Evolutionary conservation across 352 stramenopile genomes (phyloP).

Genomic region (Pythium rhizo-oryzae): DNA sequence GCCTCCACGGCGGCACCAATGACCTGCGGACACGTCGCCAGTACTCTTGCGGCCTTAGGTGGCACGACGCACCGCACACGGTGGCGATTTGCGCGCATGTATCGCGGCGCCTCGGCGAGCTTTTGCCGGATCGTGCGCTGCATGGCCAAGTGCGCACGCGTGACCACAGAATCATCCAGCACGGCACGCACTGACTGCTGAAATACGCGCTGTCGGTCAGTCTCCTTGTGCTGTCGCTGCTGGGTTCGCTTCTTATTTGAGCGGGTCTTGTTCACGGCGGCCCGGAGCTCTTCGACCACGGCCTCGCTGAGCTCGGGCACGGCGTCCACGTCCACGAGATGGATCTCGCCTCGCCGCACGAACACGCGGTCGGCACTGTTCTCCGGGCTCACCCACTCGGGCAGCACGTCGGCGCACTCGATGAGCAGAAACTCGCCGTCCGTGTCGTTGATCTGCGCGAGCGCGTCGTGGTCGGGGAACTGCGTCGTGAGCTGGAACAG

Average conservation of each 20-base stretch:
- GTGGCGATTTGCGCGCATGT: constrained; percentile 34
- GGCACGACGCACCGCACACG: constrained; percentile 34
- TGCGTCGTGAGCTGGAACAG: constrained; percentile 33
- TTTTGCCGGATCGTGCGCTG: constrained; percentile 28
- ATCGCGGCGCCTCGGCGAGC: constrained; percentile 19
- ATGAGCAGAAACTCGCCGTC: constrained; percentile 57
- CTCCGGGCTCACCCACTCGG: constrained; percentile 45
- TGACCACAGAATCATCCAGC: constrained; percentile 15
- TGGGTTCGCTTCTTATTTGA: constrained; percentile 3
- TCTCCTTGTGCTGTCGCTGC: background rate
- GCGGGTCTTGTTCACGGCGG: background rate
- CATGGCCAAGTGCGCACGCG: constrained; percentile 21
- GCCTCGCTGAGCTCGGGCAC: constrained; percentile 11
- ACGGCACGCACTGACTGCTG: constrained; percentile 9
- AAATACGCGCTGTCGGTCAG: constrained; percentile 7
- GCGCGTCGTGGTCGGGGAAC: constrained; percentile 26
- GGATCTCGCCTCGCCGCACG: constrained; percentile 18
- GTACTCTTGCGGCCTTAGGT: constrained; percentile 18
- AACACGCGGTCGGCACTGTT: constrained; percentile 39
- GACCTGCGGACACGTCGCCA: constrained; percentile 16
- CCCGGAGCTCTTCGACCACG: background rate
- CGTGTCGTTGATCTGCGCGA: constrained; percentile 38
- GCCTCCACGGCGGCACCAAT: constrained; percentile 39
- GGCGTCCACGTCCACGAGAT: constrained; percentile 21
- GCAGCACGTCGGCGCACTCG: constrained; percentile 47